A percentile compares a stretch with the other conserved stretches of the same genome.
Conservation (phyloP, 306 rosid species). For the Senna siamea region DNA sequence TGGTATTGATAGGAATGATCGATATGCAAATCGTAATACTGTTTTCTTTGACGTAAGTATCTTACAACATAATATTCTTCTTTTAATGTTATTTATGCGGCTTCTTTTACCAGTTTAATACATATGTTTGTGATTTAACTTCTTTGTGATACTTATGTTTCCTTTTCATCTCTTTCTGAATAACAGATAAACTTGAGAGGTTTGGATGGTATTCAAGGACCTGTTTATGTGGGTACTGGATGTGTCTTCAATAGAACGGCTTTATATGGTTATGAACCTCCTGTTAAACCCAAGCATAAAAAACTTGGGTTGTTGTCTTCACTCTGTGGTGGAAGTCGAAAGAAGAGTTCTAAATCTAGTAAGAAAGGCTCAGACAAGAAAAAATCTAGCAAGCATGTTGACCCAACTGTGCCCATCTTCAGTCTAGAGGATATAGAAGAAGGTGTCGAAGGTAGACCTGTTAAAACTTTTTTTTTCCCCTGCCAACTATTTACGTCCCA, state of each 20-base stretch:
- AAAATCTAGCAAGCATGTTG: constrained; percentile 70
- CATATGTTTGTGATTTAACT: background rate
- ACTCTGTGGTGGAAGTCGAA: constrained; percentile 69
- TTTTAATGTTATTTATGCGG: constrained; percentile 13
- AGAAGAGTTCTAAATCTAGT: constrained; percentile 72
- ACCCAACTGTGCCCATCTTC: constrained; percentile 81
- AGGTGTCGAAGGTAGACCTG: constrained; percentile 76
- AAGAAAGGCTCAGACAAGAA: constrained; percentile 76
- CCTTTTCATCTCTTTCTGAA: constrained; percentile 29
- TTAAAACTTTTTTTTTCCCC: background rate
- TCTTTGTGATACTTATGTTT: constrained; percentile 9
- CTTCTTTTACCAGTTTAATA: constrained; percentile 2
- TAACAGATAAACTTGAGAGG: constrained; percentile 89
- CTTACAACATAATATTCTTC: background rate
- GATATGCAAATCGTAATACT: constrained; percentile 93
- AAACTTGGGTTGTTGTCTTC: constrained; percentile 67
- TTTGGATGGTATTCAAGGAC: constrained; percentile 91
- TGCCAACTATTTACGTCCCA: background rate
- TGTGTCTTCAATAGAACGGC: constrained; percentile 93
- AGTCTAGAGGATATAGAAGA: constrained; percentile 87
- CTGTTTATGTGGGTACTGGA: constrained; percentile 96
- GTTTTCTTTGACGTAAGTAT: constrained; percentile 90
- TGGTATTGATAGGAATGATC: constrained; percentile 86
- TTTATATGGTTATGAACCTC: constrained; percentile 89
- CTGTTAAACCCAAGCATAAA: constrained; percentile 71